A percentile compares a stretch with the other conserved stretches of the same genome.
phyloP scores from a whole-genome alignment of 768 basidiomycete genomes.

The Hydnum rufescens region DNA sequence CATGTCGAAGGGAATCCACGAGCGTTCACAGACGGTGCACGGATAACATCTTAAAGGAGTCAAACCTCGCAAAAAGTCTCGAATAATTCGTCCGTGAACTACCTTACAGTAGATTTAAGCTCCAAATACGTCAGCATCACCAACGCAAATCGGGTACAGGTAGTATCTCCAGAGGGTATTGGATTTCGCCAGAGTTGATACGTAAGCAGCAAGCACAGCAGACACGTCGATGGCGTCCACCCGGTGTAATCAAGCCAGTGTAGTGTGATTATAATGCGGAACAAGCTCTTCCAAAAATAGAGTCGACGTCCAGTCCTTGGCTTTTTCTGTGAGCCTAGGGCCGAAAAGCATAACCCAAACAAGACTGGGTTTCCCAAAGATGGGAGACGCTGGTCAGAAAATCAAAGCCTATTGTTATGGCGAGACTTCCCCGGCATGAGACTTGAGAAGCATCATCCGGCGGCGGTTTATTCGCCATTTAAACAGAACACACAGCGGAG shows the following conservation, averaged over 20 bases:
- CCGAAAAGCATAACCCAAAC: constrained; percentile 84
- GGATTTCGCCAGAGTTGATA: constrained; percentile 21
- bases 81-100: constrained; percentile 87
- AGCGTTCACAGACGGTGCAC: constrained; percentile 88
- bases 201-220: constrained; percentile 19
- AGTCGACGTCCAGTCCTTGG: constrained; percentile 70
- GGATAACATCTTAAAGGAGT: constrained; percentile 91
- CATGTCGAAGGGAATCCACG: constrained; percentile 88
- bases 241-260: not conserved
- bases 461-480: constrained; percentile 85
- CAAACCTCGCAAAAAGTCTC: constrained; percentile 98
- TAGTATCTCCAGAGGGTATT: constrained; percentile 20
- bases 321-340: constrained; percentile 88
- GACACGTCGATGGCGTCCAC: constrained; percentile 25
- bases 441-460: constrained; percentile 75
- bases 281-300: constrained; percentile 79
- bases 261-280: constrained; percentile 18
- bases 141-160: not conserved
- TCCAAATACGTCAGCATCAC: constrained; percentile 25
- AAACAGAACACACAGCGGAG: constrained; percentile 78
- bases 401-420: not conserved
- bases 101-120: constrained; percentile 89
- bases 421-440: constrained; percentile 43
- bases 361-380: constrained; percentile 92
- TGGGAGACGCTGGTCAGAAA: constrained; percentile 49